Evolutionary conservation across 768 basidiomycete genomes (phyloP).

Genomic region (Mycena albidolilacea): DNA sequence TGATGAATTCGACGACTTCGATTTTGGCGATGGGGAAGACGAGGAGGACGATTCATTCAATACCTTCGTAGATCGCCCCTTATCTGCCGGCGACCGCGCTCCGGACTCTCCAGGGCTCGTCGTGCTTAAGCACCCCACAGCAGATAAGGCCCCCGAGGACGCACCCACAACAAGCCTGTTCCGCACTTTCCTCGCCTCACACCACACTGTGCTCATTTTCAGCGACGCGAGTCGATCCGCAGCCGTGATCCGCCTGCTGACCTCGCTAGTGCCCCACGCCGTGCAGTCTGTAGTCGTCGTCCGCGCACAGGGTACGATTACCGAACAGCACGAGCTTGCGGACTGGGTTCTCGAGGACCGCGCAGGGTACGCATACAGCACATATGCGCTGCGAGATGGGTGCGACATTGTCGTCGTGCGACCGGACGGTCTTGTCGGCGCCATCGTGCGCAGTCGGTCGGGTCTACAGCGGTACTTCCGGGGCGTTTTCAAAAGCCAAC

Average conservation of each 20-base stretch:
- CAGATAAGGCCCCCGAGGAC: conserved; percentile 25
- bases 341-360: conserved; percentile 54
- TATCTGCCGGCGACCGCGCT: conserved; percentile 61
- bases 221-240: conserved; percentile 42
- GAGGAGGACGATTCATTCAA: conserved; percentile 45
- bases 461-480: conserved; percentile 54
- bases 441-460: conserved; percentile 49
- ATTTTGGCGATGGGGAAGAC: conserved; percentile 31
- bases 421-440: conserved; percentile 64
- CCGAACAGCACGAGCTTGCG: conserved; percentile 33
- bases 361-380: conserved; percentile 55
- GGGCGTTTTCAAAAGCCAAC: conserved; percentile 44
- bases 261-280: conserved; percentile 43
- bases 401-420: conserved; percentile 55
- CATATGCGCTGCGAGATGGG: conserved; percentile 53
- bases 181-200: conserved; percentile 49
- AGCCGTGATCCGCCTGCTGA: conserved; percentile 30
- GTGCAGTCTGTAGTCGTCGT: conserved; percentile 49
- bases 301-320: conserved; percentile 34
- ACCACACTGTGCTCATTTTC: conserved; percentile 62
- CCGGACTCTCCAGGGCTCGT: conserved; percentile 57
- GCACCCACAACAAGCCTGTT: conserved; percentile 49
- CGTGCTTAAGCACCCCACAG: conserved; percentile 29
- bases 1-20: conserved; percentile 44
- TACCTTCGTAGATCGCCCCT: conserved; percentile 41